Base-by-base conservation (phyloP, 352 stramenopile genomes). In the Phytophthora ramorum region DNA sequence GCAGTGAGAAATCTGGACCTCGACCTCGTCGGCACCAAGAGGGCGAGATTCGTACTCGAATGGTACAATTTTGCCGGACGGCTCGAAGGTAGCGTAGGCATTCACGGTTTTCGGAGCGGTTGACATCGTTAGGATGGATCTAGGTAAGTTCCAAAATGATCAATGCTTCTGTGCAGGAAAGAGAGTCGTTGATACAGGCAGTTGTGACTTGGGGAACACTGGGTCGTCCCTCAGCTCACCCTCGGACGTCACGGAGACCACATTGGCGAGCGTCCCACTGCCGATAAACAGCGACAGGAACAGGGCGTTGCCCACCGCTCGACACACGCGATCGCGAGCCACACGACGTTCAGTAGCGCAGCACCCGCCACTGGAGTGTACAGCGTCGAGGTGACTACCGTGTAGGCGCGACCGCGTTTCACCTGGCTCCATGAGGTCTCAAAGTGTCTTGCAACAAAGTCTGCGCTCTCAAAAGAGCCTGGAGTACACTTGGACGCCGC, bases 321-420 rank as follows among this genome's bases (percentile, higher is more conserved):
- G 46, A 56, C 64, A 72, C 45, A 57, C 58, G 44, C 44, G 38
- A 68, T 50, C 4, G 30, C 28, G 10, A 72, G 57, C 57, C 57
- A 66, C 26, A 68, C 0, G 2, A 64, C 14, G 40, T 68, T 68
- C 16, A 46, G 6, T n/a, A 67, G 13, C 10, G 53, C 47, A 24
- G 43, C 35, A 26, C 47, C 34, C 38, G 35, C 19, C n/a, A 7
- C 17, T 6, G 41, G 55, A 3, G 63, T 57, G 35, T 61, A 66
- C 6, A 72, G 44, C 37, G 64, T 63, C 28, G 58, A 68, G 0
- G 64, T 72, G 64, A 63, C 10, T 22, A 72, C 20, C 37, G 64
- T 68, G 28, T 72, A 51, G 12, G 24, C 19, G 7, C 50, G 35
- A 22, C 50, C 58, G n/a, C 48, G 49, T 22, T 59, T 20, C 32